phyloP scores from a whole-genome alignment of 2,329 filamentous ascomycete genomes.

The Botrytis fragariae region DNA sequence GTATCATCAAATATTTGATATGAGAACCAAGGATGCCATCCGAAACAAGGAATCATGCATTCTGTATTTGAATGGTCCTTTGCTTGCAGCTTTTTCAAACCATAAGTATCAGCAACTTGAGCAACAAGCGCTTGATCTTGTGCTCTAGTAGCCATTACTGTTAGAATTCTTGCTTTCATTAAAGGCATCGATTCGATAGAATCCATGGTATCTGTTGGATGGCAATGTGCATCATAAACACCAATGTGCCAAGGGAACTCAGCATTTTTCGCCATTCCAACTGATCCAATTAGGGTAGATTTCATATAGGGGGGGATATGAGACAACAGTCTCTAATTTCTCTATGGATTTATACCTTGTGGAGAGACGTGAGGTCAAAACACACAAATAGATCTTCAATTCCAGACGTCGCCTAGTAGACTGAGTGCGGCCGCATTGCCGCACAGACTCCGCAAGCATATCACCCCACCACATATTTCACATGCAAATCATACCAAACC shows the following conservation, averaged over 20 bases:
- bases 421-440: conserved; percentile 5
- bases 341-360: neutral
- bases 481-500: conserved; percentile 4
- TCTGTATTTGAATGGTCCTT: conserved; percentile 36
- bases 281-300: neutral
- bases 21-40: conserved; percentile 87
- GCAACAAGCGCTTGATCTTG: conserved; percentile 74
- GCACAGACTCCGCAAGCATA: neutral
- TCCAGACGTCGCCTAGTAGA: neutral
- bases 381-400: neutral
- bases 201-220: conserved; percentile 75
- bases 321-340: neutral
- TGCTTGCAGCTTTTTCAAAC: conserved; percentile 42
- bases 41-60: conserved; percentile 68
- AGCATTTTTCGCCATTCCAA: conserved; percentile 8
- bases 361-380: conserved; percentile 4
- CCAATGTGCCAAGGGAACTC: conserved; percentile 67
- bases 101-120: conserved; percentile 55
- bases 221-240: conserved; percentile 77
- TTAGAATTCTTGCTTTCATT: conserved; percentile 66
- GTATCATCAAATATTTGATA: conserved; percentile 69
- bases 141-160: conserved; percentile 73
- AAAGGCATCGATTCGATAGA: conserved; percentile 54
- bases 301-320: too few species aligned
- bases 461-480: conserved; percentile 12